phyloP scores from a whole-genome alignment of 1,284 basidiomycete genomes.

The Trichosporon coremiiforme region DNA sequence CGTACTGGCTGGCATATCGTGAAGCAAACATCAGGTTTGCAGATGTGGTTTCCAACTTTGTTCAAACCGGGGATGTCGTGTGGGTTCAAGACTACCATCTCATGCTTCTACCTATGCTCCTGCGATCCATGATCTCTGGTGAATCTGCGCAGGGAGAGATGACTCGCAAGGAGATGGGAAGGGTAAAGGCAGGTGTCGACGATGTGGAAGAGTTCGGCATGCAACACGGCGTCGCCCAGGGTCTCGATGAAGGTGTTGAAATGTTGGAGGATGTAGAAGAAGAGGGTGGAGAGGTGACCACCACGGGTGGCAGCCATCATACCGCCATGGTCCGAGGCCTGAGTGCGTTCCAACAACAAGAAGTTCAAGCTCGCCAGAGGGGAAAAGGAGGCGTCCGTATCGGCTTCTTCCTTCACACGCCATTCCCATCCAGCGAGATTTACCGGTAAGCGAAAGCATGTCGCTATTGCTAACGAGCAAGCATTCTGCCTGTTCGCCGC shows the following conservation, averaged over 20 bases:
- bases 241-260: conserved; percentile 47
- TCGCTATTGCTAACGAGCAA: conserved; percentile 49
- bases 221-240: conserved; percentile 37
- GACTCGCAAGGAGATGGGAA: conserved; percentile 68
- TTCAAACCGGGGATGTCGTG: conserved; percentile 85
- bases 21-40: conserved; percentile 96
- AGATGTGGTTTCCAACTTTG: conserved; percentile 75
- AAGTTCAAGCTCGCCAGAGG: conserved; percentile 49
- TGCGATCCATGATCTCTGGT: conserved; percentile 83
- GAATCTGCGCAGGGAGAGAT: conserved; percentile 64
- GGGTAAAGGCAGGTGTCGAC: conserved; percentile 72
- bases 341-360: conserved; percentile 51
- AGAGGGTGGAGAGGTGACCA: conserved; percentile 44
- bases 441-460: conserved; percentile 69
- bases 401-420: conserved; percentile 98
- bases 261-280: conserved; percentile 48
- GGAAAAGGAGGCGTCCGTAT: conserved; percentile 71
- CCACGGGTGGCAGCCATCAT: conserved; percentile 26
- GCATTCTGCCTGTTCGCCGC: conserved; percentile 91
- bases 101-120: conserved; percentile 94
- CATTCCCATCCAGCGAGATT: conserved; percentile 97
- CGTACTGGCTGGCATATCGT: conserved; percentile 95
- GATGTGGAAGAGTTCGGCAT: conserved; percentile 59
- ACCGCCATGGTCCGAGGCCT: conserved; percentile 38
- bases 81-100: conserved; percentile 99